Conservation (phyloP, 1,284 basidiomycete genomes). For the Ceratobasidium sp. region DNA sequence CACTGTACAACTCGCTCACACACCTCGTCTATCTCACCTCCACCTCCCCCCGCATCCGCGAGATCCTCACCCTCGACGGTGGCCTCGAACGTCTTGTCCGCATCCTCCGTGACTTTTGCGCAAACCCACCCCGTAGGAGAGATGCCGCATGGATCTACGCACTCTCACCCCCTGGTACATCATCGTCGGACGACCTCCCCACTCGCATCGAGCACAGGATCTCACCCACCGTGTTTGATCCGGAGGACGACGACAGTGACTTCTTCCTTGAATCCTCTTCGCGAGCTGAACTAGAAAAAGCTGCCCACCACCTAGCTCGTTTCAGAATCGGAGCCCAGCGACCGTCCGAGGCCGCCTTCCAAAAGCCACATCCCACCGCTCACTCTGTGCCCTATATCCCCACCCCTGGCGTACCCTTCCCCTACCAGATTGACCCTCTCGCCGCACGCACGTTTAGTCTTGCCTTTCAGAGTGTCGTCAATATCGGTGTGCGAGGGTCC, state of each 20-base stretch:
- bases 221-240: conserved; percentile 38
- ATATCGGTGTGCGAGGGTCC: conserved; percentile 96
- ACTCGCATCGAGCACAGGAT: conserved; percentile 13
- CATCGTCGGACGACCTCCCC: neutral
- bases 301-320: neutral
- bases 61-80: conserved; percentile 98
- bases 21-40: conserved; percentile 98
- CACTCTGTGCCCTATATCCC: conserved; percentile 32
- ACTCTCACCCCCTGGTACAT: conserved; percentile 65
- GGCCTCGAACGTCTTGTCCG: conserved; percentile 95
- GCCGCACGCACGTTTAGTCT: conserved; percentile 87
- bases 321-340: conserved; percentile 16
- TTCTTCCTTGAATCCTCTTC: conserved; percentile 38
- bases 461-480: conserved; percentile 97
- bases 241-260: conserved; percentile 24
- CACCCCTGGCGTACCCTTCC: conserved; percentile 19
- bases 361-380: conserved; percentile 21
- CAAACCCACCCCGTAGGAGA: conserved; percentile 78
- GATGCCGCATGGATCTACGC: conserved; percentile 78
- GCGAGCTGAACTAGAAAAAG: conserved; percentile 36
- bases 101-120: conserved; percentile 88
- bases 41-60: conserved; percentile 95
- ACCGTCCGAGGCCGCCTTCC: neutral
- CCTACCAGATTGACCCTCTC: conserved; percentile 72
- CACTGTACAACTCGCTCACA: conserved; percentile 95